phyloP scores from a whole-genome alignment of 768 basidiomycete genomes.

The Lentinula guzmanii region DNA sequence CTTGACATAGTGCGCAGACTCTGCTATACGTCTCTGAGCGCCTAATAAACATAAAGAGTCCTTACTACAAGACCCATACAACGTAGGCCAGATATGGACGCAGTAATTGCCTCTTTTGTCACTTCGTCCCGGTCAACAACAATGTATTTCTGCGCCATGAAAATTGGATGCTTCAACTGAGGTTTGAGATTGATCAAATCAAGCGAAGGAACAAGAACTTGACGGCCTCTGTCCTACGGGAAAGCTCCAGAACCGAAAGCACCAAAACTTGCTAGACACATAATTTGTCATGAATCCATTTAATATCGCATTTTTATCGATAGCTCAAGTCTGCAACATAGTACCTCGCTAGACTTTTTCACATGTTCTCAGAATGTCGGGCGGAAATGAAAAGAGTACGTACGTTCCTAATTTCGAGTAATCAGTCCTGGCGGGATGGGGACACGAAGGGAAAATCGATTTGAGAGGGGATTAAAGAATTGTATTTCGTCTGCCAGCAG shows the following conservation, averaged over 20 bases:
- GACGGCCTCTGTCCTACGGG: neutral
- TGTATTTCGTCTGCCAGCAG: neutral
- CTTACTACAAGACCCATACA: neutral
- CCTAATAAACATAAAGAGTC: no score
- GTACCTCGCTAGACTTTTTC: neutral
- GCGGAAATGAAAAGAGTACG: neutral
- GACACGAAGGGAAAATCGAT: neutral
- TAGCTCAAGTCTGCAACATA: neutral
- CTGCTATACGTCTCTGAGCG: no score
- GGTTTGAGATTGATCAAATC: no score
- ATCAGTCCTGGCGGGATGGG: neutral
- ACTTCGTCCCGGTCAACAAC: no score
- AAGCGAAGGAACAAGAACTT: neutral
- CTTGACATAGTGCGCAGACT: no score
- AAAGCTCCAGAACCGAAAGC: neutral
- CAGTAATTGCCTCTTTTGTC: neutral
- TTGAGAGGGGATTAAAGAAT: neutral
- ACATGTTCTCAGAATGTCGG: neutral
- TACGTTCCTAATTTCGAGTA: neutral
- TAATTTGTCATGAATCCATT: neutral
- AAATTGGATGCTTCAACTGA: no score
- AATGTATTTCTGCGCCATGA: no score
- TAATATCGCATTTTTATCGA: slow-evolving; percentile 1
- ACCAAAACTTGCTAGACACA: neutral
- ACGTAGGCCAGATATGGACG: neutral